Evolutionary conservation across 805 yeast genomes (phyloP).

Genomic region (Yarrowia sp.): DNA sequence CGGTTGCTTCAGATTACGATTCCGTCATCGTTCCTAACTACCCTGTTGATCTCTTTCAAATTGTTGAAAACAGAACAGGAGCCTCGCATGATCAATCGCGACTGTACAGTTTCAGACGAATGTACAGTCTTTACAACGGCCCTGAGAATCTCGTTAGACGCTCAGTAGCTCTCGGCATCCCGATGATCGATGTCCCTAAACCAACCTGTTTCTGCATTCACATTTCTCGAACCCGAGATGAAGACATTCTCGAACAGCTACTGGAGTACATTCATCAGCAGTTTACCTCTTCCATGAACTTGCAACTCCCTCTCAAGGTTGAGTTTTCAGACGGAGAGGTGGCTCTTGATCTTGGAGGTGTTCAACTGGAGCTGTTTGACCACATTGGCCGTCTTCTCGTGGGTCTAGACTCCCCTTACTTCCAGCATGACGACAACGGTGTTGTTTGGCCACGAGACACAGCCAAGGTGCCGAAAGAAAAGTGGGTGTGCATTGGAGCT

Average conservation of each 20-base stretch:
- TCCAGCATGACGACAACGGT: slow-evolving; percentile 35
- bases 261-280: slow-evolving; percentile 20
- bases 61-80: not conserved
- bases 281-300: not conserved
- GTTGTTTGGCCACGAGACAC: slow-evolving; percentile 15
- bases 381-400: slow-evolving; percentile 43
- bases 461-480: not conserved
- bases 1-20: slow-evolving; percentile 1
- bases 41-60: not conserved
- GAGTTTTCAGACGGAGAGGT: slow-evolving; percentile 45
- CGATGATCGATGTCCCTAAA: not conserved
- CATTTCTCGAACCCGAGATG: slow-evolving; percentile 25
- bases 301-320: slow-evolving; percentile 45
- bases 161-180: not conserved
- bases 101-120: slow-evolving; percentile 11
- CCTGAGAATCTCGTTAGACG: not conserved
- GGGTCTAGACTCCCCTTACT: slow-evolving; percentile 40
- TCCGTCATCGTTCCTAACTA: slow-evolving; percentile 1
- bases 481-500: slow-evolving; percentile 40
- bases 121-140: slow-evolving; percentile 3
- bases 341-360: slow-evolving; percentile 49
- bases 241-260: slow-evolving; percentile 20
- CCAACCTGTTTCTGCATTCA: slow-evolving; percentile 27
- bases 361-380: slow-evolving; percentile 47
- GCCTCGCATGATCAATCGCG: slow-evolving; percentile 15